Evolutionary conservation across 2,329 filamentous ascomycete genomes (phyloP), one percentile per base, ranked within the genome.

Genomic region (Trichoderma sp.): DNA sequence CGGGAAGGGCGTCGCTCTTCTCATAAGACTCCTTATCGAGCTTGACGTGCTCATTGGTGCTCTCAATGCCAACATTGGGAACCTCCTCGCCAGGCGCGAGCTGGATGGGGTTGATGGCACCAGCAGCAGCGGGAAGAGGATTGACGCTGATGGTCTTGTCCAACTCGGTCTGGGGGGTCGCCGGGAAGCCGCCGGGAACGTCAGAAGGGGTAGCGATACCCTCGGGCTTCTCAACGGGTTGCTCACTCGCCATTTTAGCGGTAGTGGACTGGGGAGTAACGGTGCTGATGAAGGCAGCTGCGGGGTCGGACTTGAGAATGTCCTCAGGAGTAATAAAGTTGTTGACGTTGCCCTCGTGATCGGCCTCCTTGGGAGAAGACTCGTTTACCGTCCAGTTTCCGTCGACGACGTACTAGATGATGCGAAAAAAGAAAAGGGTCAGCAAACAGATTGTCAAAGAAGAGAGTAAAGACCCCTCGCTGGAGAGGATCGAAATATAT

Each of bases 1-100:
- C 89, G 68, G 89, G 87, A 59, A 92, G 84, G 75, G 91, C 89
- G 81, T 93, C 93, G 78, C 92, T 91, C 84, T 94, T 94, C 83
- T 97, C 93, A 84, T 98, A 98, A 1, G 94, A 96, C 79, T 92
- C 94, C 83, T 95, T 90, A 83, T 98, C 95, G 24, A 94, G 89
- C 81, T 92, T 91, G 81, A 98, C 89, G 68, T 95, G 92, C 76
- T 87, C 86, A 82, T 94, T 93, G 79, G 90, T 87, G 78, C 93
- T 92, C 83, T 94, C 93, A 69, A 88, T 84, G 65, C 91, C 91
- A 79, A 95, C 89, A 65, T 93, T 88, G 56, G 95, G 95, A 11
- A 98, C 89, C 83, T 92, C 91, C 86, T 97, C 94, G 80, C 95
- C 95, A 4, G 95, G 93, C 29, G 90, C 89, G 73, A 97, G 89